Conservation (phyloP, 192 early-diverging fungal species). For the Umbelopsis isabellina region DNA sequence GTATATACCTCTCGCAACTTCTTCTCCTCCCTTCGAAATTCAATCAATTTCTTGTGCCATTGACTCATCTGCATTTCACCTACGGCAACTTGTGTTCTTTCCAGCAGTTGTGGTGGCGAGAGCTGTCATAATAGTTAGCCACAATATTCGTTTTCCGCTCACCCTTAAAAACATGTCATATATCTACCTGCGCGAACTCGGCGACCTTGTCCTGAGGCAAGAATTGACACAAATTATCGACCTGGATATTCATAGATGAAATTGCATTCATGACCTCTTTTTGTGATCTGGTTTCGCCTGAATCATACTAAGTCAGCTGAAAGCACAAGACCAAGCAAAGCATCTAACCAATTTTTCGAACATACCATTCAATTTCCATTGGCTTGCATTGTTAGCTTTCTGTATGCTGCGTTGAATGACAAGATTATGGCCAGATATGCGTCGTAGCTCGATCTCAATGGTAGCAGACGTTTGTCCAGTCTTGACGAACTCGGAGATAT, state of each 20-base stretch:
- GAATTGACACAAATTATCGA: slow-evolving; percentile 97
- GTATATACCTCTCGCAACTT: slow-evolving; percentile 39
- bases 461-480: slow-evolving; percentile 76
- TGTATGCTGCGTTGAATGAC: slow-evolving; percentile 66
- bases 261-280: slow-evolving; percentile 70
- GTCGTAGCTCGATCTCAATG: slow-evolving; percentile 88
- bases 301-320: background rate
- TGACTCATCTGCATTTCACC: slow-evolving; percentile 67
- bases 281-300: slow-evolving; percentile 61
- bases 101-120: slow-evolving; percentile 73
- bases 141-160: background rate
- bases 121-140: slow-evolving; percentile 50
- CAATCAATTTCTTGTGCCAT: slow-evolving; percentile 71
- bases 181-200: slow-evolving; percentile 81
- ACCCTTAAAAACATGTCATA: background rate
- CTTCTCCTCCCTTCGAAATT: slow-evolving; percentile 57
- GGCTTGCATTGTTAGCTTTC: slow-evolving; percentile 64
- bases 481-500: slow-evolving; percentile 92
- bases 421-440: slow-evolving; percentile 37
- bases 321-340: slow-evolving; percentile 8
- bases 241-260: slow-evolving; percentile 78
- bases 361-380: slow-evolving; percentile 85
- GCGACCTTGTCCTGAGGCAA: slow-evolving; percentile 94
- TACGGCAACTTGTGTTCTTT: slow-evolving; percentile 84
- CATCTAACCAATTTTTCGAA: background rate